phyloP scores from a whole-genome alignment of 2,329 filamentous ascomycete species.

The Fusarium verticillioides region DNA sequence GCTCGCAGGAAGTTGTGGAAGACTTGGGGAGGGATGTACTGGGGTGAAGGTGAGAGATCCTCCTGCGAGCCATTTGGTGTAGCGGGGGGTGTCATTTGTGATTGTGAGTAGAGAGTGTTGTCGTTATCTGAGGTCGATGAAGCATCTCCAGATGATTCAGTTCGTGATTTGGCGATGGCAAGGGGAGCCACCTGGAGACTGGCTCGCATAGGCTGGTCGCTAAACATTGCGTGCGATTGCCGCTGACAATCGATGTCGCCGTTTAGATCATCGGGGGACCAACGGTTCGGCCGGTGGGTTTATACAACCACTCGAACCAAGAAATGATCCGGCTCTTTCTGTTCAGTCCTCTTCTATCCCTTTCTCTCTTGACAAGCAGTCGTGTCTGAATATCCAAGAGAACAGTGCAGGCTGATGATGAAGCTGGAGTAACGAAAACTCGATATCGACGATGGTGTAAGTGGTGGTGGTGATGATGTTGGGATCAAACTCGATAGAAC shows the following conservation, averaged over 20 bases:
- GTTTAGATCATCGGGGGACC: slow-evolving; percentile 47
- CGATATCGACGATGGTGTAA: slow-evolving; percentile 31
- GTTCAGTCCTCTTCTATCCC: not conserved
- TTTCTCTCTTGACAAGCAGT: not conserved
- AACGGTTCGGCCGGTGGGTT: slow-evolving; percentile 31
- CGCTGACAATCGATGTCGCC: slow-evolving; percentile 37
- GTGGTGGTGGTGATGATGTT: slow-evolving; percentile 25
- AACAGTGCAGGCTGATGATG: slow-evolving; percentile 2
- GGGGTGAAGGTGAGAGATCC: slow-evolving; percentile 54
- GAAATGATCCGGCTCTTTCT: slow-evolving; percentile 27
- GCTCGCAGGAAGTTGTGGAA: slow-evolving; percentile 97
- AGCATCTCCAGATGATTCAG: slow-evolving; percentile 45
- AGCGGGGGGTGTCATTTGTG: slow-evolving; percentile 80
- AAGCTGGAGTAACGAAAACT: slow-evolving; percentile 5
- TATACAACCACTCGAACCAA: slow-evolving; percentile 38
- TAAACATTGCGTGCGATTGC: slow-evolving; percentile 52
- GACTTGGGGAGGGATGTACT: slow-evolving; percentile 65
- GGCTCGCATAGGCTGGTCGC: slow-evolving; percentile 61
- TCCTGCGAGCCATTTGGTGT: slow-evolving; percentile 78
- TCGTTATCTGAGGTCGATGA: slow-evolving; percentile 47
- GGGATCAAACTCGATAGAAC: slow-evolving; percentile 10
- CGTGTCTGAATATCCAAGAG: slow-evolving; percentile 39
- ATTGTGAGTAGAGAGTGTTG: slow-evolving; percentile 57
- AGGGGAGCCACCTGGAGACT: slow-evolving; percentile 72
- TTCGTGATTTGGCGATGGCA: slow-evolving; percentile 59